A percentile compares a stretch with the other conserved stretches of the same genome.
Evolutionary conservation across 345 rosid species (phyloP).

Genomic region (Pistacia atlantica): DNA sequence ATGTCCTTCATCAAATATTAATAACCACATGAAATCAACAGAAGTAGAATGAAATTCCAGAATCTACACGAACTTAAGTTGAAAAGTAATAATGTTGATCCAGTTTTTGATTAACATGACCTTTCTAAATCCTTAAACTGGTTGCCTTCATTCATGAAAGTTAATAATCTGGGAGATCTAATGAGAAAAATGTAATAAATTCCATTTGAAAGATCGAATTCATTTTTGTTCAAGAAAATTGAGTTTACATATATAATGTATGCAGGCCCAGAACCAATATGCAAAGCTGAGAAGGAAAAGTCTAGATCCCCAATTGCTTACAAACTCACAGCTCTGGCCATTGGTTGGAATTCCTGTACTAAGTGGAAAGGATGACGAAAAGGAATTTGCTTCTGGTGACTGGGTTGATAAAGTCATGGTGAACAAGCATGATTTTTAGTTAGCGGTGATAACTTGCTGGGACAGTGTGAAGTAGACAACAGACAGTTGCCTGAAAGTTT

Average conservation of each 20-base stretch:
- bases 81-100: neutral
- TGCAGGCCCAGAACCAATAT: constrained; percentile 43
- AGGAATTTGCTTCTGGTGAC: constrained; percentile 57
- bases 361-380: constrained; percentile 52
- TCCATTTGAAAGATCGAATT: neutral
- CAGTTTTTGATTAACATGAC: too few species aligned
- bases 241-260: neutral
- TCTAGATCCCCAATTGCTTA: constrained; percentile 60
- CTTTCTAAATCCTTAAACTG: neutral
- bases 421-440: constrained; percentile 47
- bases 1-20: neutral
- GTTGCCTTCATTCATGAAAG: neutral
- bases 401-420: constrained; percentile 76
- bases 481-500: constrained; percentile 39
- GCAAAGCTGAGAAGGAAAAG: constrained; percentile 59
- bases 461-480: constrained; percentile 41
- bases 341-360: constrained; percentile 43
- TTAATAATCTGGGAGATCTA: neutral
- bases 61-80: neutral
- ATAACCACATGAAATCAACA: too few species aligned
- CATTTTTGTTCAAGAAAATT: neutral
- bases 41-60: neutral
- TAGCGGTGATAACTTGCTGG: constrained; percentile 39
- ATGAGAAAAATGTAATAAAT: neutral
- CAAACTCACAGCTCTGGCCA: constrained; percentile 66